Base-by-base conservation (phyloP, 2,329 filamentous ascomycete genomes). In the Cladosporium oxysporum region DNA sequence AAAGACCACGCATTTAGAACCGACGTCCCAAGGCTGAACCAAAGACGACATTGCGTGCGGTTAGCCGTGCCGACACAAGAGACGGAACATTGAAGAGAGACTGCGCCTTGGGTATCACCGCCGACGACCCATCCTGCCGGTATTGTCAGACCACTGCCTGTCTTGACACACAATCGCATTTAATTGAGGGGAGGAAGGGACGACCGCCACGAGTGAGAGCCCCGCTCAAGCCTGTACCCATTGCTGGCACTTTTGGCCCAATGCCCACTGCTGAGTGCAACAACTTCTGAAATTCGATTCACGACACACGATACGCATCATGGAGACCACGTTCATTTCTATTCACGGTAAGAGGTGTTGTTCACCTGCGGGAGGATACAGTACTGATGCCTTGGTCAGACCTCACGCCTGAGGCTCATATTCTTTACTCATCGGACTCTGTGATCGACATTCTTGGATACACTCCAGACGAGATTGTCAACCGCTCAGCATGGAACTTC, bases 381-480 rank as follows among this genome's bases (percentile, higher is more conserved):
- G 6, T 52, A n/a, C 61, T 64, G 61, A 58, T 41, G 6, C 21
- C 44, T 33, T 35, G 21, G 31, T 5, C 65, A 93, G 91, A 93
- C 78, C 84, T 94, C 67, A 86, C 87, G 52, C 82, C 85, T 65
- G 89, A 94, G 76, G 92, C 91, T 72, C 90, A 88, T 69, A 90
- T 96, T 68, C 84, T 93, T 68, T 96, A 93, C 78, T 90, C 88
- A 23, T 96, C 92, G 60, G 91, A 93, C 72, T 95, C 92, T 2
- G 88, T 96, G 69, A 83, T 88, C 71, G 91, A 96, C 72, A 92
- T 96, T 68, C 85, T 96, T 50, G 92, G 91, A 62, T 94, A 92
- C 74, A 84, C 86, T 23, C 90, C 92, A 3, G 83, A 89, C 67
- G 91, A 96, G 75, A 87, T 96, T 18, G 85, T 88, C 73, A 88